Evolutionary conservation across 106 monocot species (phyloP).

Genomic region (Dendrobium officinale): DNA sequence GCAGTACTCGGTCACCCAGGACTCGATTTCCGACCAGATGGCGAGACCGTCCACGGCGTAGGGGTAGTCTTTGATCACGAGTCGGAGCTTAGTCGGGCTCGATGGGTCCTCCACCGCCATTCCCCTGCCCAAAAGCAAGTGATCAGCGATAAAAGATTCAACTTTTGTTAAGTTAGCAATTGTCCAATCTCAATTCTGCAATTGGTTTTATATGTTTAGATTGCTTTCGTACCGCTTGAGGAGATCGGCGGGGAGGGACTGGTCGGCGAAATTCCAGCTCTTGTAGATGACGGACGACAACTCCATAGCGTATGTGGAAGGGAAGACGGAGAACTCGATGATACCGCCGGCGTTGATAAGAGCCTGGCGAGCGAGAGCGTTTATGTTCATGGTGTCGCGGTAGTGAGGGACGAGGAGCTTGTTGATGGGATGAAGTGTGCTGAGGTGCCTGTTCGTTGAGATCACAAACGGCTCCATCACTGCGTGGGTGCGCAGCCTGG

Average conservation of each 20-base stretch:
- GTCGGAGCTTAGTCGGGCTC: constrained; percentile 27
- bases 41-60: constrained; percentile 60
- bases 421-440: constrained; percentile 53
- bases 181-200: no score
- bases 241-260: constrained; percentile 53
- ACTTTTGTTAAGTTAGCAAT: no score
- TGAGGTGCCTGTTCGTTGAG: constrained; percentile 46
- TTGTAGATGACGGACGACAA: constrained; percentile 39
- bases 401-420: constrained; percentile 54
- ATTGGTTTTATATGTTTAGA: neutral
- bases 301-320: constrained; percentile 36
- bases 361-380: constrained; percentile 47
- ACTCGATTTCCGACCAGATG: constrained; percentile 50
- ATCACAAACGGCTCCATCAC: constrained; percentile 57
- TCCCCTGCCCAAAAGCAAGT: constrained; percentile 14
- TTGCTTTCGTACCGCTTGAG: constrained; percentile 9
- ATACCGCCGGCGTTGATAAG: constrained; percentile 53
- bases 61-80: constrained; percentile 56
- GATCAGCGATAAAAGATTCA: neutral
- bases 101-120: constrained; percentile 44
- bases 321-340: constrained; percentile 45
- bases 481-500: constrained; percentile 42
- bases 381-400: constrained; percentile 55
- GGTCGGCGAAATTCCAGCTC: constrained; percentile 49
- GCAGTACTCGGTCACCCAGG: constrained; percentile 30